A percentile compares a stretch with the other conserved stretches of the same genome.
Evolutionary conservation across 1,139 yeast genomes (phyloP).

Genomic region (Sugiyamaella grinbergsii): DNA sequence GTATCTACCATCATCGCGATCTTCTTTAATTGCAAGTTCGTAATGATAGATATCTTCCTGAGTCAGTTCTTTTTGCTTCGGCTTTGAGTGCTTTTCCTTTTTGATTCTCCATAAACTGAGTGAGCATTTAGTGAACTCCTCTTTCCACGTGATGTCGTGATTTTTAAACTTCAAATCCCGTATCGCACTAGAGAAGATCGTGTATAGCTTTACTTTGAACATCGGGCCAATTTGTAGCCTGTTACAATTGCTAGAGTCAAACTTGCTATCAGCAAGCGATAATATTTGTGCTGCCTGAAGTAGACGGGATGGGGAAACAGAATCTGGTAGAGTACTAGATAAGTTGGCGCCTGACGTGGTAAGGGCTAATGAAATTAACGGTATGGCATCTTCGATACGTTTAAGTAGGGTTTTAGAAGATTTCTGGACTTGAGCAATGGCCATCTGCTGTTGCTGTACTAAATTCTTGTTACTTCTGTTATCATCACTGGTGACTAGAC

Average conservation of each 20-base stretch:
- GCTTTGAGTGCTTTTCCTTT: neutral
- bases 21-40: slow-evolving; percentile 55
- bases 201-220: slow-evolving; percentile 61
- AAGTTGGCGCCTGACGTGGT: slow-evolving; percentile 72
- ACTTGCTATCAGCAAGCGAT: slow-evolving; percentile 46
- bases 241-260: slow-evolving; percentile 23
- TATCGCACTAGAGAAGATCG: slow-evolving; percentile 65
- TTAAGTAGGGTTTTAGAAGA: slow-evolving; percentile 53
- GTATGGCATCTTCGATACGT: slow-evolving; percentile 69
- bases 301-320: slow-evolving; percentile 65
- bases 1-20: slow-evolving; percentile 71
- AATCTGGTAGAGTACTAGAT: slow-evolving; percentile 53
- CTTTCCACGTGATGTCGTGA: slow-evolving; percentile 66
- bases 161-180: slow-evolving; percentile 37
- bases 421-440: slow-evolving; percentile 52
- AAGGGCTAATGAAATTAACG: slow-evolving; percentile 65
- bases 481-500: slow-evolving; percentile 5
- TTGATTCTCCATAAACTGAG: slow-evolving; percentile 47
- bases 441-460: slow-evolving; percentile 45
- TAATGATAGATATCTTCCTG: slow-evolving; percentile 45
- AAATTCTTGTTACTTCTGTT: slow-evolving; percentile 1
- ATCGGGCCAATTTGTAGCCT: slow-evolving; percentile 57
- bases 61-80: neutral
- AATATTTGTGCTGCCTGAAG: slow-evolving; percentile 63
- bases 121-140: slow-evolving; percentile 62